Conservation (phyloP, 2,329 filamentous ascomycete genomes). For the Herpotrichia juniperi region DNA sequence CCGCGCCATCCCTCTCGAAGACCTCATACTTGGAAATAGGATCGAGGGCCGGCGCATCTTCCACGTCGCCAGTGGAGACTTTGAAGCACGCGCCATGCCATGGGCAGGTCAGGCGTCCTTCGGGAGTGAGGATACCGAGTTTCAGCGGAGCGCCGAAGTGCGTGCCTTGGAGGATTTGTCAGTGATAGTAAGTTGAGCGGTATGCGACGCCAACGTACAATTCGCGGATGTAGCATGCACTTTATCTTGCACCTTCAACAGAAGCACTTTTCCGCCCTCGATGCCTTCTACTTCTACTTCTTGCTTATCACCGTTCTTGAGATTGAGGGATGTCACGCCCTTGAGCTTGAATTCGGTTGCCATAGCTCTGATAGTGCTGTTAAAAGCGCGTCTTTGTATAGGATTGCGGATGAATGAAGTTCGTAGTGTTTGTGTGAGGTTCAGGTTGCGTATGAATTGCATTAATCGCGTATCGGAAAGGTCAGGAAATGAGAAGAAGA, state of each 20-base stretch:
- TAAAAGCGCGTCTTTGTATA: slow-evolving; percentile 29
- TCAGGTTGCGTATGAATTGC: slow-evolving; percentile 31
- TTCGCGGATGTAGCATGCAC: slow-evolving; percentile 81
- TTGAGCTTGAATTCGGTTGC: slow-evolving; percentile 68
- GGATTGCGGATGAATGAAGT: slow-evolving; percentile 21
- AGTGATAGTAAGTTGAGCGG: too few relatives aligned
- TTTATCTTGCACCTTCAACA: slow-evolving; percentile 78
- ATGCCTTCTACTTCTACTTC: slow-evolving; percentile 92
- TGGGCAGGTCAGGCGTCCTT: slow-evolving; percentile 86
- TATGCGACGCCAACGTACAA: too few relatives aligned
- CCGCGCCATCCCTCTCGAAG: slow-evolving; percentile 77
- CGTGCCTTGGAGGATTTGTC: neutral
- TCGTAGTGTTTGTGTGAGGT: slow-evolving; percentile 21
- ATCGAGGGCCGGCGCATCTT: slow-evolving; percentile 91
- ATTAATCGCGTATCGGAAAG: slow-evolving; percentile 24
- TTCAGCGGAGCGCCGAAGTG: slow-evolving; percentile 92
- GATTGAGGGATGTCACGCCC: slow-evolving; percentile 72
- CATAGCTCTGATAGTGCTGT: slow-evolving; percentile 44
- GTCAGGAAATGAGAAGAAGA: slow-evolving; percentile 1
- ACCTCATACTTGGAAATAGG: slow-evolving; percentile 83
- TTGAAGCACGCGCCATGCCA: slow-evolving; percentile 99
- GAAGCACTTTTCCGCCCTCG: slow-evolving; percentile 81
- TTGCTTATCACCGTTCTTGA: slow-evolving; percentile 81
- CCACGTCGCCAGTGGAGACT: slow-evolving; percentile 85
- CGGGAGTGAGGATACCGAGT: slow-evolving; percentile 81